Evolutionary conservation across 345 rosid species (phyloP).

Genomic region (Citrus trifoliata): DNA sequence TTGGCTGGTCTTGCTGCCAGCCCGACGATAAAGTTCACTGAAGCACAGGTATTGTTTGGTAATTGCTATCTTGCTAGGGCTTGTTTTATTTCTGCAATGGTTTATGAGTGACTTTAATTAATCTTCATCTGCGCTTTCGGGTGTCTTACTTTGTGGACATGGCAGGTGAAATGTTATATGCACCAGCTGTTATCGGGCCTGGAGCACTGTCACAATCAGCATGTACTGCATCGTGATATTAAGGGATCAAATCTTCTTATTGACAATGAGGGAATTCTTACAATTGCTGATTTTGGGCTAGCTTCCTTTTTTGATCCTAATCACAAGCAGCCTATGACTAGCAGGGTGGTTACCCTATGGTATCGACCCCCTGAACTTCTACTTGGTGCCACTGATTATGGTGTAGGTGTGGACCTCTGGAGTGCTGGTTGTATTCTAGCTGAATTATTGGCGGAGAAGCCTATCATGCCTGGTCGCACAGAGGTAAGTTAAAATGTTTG

Average conservation of each 20-base stretch:
- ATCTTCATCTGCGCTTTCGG: not conserved
- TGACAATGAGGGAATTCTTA: conserved; percentile 66
- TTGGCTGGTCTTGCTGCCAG: conserved; percentile 83
- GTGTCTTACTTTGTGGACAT: conserved; percentile 1
- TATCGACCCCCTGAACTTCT: conserved; percentile 90
- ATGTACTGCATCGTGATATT: conserved; percentile 77
- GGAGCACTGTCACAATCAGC: conserved; percentile 68
- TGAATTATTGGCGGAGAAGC: conserved; percentile 73
- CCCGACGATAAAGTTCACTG: conserved; percentile 63
- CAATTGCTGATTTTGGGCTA: conserved; percentile 83
- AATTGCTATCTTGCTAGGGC: not conserved
- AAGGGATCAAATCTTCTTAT: conserved; percentile 87
- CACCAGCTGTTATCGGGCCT: conserved; percentile 70
- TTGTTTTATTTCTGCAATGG: not conserved
- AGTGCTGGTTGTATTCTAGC: conserved; percentile 88
- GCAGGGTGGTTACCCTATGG: conserved; percentile 84
- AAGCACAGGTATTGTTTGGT: conserved; percentile 45
- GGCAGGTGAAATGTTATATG: conserved; percentile 73
- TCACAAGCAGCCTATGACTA: conserved; percentile 81
- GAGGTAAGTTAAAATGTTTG: conserved; percentile 41
- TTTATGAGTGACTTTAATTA: not conserved
- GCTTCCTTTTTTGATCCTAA: conserved; percentile 79
- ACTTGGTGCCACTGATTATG: conserved; percentile 84
- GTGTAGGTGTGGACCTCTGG: conserved; percentile 78
- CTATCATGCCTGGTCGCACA: conserved; percentile 84